A percentile compares a stretch with the other conserved stretches of the same genome.
These are phyloP conservation scores for Phoma sp. DNA, from an alignment of 2,329 filamentous ascomycete genomes.

Conservation along the genomic window DNA sequence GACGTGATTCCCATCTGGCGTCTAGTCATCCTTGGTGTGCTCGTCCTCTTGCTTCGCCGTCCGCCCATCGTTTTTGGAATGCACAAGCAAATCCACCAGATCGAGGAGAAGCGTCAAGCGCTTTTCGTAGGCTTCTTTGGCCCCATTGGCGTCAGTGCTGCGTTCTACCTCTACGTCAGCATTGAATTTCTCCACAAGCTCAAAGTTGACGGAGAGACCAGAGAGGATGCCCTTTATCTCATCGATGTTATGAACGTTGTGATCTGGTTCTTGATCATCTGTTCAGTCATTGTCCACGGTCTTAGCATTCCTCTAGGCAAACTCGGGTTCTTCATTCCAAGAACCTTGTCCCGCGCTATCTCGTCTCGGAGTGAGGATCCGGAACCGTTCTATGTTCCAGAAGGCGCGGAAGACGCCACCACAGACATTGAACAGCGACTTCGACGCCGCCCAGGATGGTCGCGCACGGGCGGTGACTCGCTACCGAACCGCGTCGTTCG, in stretches of 20 bases:
- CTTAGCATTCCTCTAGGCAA: slow-evolving; percentile 80
- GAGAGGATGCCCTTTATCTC: slow-evolving; percentile 70
- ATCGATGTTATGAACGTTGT: slow-evolving; percentile 72
- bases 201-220: slow-evolving; percentile 63
- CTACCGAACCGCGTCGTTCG: slow-evolving; percentile 39
- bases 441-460: slow-evolving; percentile 31
- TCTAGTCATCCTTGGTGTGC: slow-evolving; percentile 73
- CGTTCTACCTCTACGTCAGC: slow-evolving; percentile 87
- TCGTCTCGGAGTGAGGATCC: slow-evolving; percentile 28
- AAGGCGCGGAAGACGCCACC: slow-evolving; percentile 19
- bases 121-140: slow-evolving; percentile 92
- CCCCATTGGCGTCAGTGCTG: slow-evolving; percentile 85
- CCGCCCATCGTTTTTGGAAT: slow-evolving; percentile 76
- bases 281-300: slow-evolving; percentile 84
- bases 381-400: slow-evolving; percentile 39
- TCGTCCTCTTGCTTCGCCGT: slow-evolving; percentile 78
- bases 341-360: slow-evolving; percentile 63
- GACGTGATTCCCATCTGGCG: slow-evolving; percentile 74
- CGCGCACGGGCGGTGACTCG: slow-evolving; percentile 26
- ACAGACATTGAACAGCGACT: slow-evolving; percentile 32
- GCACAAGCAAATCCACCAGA: slow-evolving; percentile 79
- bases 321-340: slow-evolving; percentile 65
- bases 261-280: slow-evolving; percentile 85
- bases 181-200: slow-evolving; percentile 72
- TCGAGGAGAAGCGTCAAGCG: slow-evolving; percentile 75